phyloP scores from a whole-genome alignment of 768 basidiomycete species.

The Tubosaeta brunneosetosa region DNA sequence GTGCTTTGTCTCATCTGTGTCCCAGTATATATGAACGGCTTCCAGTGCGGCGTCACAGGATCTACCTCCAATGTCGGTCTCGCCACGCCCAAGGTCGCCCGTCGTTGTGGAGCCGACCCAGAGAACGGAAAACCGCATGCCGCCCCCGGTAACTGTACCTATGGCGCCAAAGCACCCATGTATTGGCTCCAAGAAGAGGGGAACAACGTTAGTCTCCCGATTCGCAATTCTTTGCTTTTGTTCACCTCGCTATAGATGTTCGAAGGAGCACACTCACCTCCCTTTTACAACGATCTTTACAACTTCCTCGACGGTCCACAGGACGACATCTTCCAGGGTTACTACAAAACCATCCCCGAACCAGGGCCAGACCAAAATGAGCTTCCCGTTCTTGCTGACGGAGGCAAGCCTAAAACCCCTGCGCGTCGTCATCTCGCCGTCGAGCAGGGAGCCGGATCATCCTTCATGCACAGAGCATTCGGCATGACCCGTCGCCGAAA shows the following conservation, averaged over 20 bases:
- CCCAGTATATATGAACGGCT: conserved; percentile 70
- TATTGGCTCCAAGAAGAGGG: conserved; percentile 64
- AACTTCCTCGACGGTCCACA: conserved; percentile 72
- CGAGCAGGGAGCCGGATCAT: conserved; percentile 1
- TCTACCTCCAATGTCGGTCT: conserved; percentile 49
- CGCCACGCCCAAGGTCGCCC: conserved; percentile 53
- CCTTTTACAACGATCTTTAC: conserved; percentile 65
- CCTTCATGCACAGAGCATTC: conserved; percentile 2
- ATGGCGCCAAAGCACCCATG: conserved; percentile 64
- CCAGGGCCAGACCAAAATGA: conserved; percentile 37
- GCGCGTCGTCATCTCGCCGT: conserved; percentile 7
- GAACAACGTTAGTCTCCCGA: conserved; percentile 48
- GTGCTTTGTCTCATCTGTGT: not conserved
- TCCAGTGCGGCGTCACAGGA: conserved; percentile 58
- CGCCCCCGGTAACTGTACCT: conserved; percentile 62
- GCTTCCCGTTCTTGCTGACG: conserved; percentile 16
- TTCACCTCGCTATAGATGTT: conserved; percentile 46
- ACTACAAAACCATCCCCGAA: conserved; percentile 41
- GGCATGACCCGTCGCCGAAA: conserved; percentile 11
- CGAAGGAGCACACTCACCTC: conserved; percentile 56
- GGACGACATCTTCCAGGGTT: conserved; percentile 64
- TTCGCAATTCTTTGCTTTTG: not conserved
- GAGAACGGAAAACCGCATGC: conserved; percentile 39
- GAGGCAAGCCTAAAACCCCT: not conserved
- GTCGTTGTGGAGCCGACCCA: conserved; percentile 61